Base-by-base conservation (phyloP, 31 red algal species). In the Asparagopsis taxiformis region DNA sequence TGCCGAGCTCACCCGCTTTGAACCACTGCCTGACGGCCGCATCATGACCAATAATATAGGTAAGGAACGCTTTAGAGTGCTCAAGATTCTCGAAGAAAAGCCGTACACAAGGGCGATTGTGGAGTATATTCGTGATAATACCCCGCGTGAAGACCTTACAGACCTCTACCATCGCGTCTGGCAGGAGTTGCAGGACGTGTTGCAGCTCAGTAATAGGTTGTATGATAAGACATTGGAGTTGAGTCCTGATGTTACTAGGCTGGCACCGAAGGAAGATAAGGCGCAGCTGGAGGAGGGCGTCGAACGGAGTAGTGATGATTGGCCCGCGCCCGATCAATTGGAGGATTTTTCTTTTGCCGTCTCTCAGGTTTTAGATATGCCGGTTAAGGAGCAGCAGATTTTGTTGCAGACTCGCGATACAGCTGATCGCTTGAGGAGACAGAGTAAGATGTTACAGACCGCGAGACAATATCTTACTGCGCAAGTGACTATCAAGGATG, bases 401-500 rank as follows among this genome's bases (percentile, higher is more conserved):
- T 62, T 92, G 0, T 50, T 97, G n/a, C 94, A 97, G 67, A 92
- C 82, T 33, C 54, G 57, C 15, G 75, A 80, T 37, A 97, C 94
- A 34, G 73, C 28, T 1, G 73, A 24, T 6, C 82, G 94, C 17
- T 67, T 97, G 33, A 41, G 48, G 13, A 48, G 80, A 37, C 88
- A 93, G 67, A 32, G 48, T 9, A 52, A 70, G 36, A 59, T 92
- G 70, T 54, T 97, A 38, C 74, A 88, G 21, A 73, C 61, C 4
- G 94, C 94, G 2, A 50, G 81, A 43, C 83, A 85, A 55, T 92
- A 89, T 59, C 72, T 97, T 26, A 89, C 88, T 17, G 94, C 94
- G 28, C 94, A 97, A 60, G 66, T 89, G 22, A 82, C 90, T 25
- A 92, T 97, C 60, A 97, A 97, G 71, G 83, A 88, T 16, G 83